phyloP scores from a whole-genome alignment of 495 filamentous ascomycete genomes.

The Talaromyces nanjingensis region DNA sequence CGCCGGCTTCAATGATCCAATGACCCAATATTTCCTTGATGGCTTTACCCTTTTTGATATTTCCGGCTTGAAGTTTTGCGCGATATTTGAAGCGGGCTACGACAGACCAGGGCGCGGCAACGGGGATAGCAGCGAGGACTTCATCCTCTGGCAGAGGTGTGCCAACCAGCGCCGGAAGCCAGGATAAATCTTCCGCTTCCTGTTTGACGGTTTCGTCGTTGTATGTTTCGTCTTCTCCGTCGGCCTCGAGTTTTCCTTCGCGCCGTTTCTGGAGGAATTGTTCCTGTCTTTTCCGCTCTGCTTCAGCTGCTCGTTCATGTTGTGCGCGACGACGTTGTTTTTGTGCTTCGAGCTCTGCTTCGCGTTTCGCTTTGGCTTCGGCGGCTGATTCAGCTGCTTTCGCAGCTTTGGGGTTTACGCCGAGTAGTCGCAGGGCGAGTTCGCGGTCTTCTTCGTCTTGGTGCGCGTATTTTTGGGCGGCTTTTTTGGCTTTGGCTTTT shows the following conservation, averaged over 20 bases:
- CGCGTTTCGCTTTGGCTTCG: constrained; percentile 43
- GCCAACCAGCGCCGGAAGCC: constrained; percentile 70
- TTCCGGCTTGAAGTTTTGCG: constrained; percentile 84
- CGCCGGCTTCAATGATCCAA: constrained; percentile 54
- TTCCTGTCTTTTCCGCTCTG: constrained; percentile 52
- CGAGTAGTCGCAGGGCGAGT: constrained; percentile 74
- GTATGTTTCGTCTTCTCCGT: constrained; percentile 33
- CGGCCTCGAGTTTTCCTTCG: constrained; percentile 44
- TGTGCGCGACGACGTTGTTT: constrained; percentile 68
- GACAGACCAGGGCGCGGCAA: constrained; percentile 87
- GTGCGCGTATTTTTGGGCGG: constrained; percentile 82
- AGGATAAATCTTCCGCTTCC: constrained; percentile 42
- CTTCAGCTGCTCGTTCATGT: constrained; percentile 62
- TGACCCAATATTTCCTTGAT: constrained; percentile 75
- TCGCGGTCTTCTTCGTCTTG: constrained; percentile 91
- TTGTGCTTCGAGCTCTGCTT: constrained; percentile 56
- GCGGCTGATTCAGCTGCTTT: constrained; percentile 42
- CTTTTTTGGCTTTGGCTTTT: constrained; percentile 77
- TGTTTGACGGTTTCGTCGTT: constrained; percentile 43
- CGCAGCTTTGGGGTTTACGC: constrained; percentile 52
- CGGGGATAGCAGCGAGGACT: constrained; percentile 79
- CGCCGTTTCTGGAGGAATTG: constrained; percentile 38
- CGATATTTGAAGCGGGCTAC: constrained; percentile 77
- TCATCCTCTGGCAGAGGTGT: constrained; percentile 75
- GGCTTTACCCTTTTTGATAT: constrained; percentile 90